Conservation (phyloP, 2,329 filamentous ascomycete genomes). For the Pyricularia sp. region DNA sequence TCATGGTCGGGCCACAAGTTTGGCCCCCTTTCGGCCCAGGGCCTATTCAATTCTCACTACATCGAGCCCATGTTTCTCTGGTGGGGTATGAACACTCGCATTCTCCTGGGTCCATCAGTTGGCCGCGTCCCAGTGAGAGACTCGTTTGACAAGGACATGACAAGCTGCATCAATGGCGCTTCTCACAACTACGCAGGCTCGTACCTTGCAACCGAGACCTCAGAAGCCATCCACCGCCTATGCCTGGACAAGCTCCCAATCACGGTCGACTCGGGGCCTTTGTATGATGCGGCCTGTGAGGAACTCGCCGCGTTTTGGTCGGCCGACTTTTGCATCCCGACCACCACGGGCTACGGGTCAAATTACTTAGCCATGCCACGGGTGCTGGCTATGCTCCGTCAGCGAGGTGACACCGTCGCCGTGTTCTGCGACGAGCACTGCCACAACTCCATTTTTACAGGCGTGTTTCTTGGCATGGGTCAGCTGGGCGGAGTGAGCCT, state of each 20-base stretch:
- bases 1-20: slow-evolving; percentile 3
- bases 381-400: slow-evolving; percentile 3
- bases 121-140: background rate
- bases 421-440: slow-evolving; percentile 10
- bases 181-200: slow-evolving; percentile 12
- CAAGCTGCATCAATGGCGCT: slow-evolving; percentile 8
- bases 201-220: slow-evolving; percentile 3
- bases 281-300: slow-evolving; percentile 6
- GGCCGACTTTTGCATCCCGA: slow-evolving; percentile 9
- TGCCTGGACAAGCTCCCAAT: slow-evolving; percentile 10
- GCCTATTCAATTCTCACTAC: slow-evolving; percentile 7
- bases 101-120: slow-evolving; percentile 6
- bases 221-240: slow-evolving; percentile 8
- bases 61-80: slow-evolving; percentile 11
- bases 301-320: slow-evolving; percentile 7
- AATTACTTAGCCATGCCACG: slow-evolving; percentile 10
- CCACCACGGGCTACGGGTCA: slow-evolving; percentile 11
- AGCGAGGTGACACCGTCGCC: background rate
- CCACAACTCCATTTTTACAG: slow-evolving; percentile 11
- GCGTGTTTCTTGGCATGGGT: slow-evolving; percentile 6
- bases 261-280: slow-evolving; percentile 5
- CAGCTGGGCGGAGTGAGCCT: slow-evolving; percentile 3
- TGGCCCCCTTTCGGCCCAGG: background rate
- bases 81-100: slow-evolving; percentile 10
- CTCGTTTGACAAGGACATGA: background rate